Conservation (phyloP, 345 rosid genomes). For the Populus alba region DNA sequence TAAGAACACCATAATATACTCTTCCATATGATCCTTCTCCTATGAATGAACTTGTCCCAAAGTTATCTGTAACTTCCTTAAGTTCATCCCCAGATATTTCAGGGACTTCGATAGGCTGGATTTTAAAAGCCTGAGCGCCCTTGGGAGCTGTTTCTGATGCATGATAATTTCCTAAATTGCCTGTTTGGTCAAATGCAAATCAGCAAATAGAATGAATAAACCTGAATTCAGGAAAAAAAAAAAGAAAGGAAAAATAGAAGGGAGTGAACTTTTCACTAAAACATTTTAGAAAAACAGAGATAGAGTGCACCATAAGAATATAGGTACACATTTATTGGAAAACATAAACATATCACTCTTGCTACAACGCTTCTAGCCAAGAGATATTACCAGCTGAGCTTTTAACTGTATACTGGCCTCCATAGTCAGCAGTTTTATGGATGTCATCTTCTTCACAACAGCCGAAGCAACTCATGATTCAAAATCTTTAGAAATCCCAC, state of each 20-base stretch:
- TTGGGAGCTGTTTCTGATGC: slow-evolving; percentile 53
- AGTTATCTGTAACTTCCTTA: slow-evolving; percentile 61
- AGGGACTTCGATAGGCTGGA: slow-evolving; percentile 77
- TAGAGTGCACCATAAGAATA: no score
- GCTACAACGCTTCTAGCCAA: background rate
- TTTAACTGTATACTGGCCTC: slow-evolving; percentile 55
- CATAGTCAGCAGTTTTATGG: slow-evolving; percentile 63
- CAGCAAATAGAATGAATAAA: background rate
- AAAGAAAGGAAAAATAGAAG: background rate
- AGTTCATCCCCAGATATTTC: slow-evolving; percentile 47
- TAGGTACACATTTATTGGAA: background rate
- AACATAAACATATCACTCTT: background rate
- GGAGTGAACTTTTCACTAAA: background rate
- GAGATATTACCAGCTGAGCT: slow-evolving; percentile 54
- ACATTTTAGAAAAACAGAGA: background rate
- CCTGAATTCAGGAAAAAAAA: background rate
- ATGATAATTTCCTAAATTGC: slow-evolving; percentile 42
- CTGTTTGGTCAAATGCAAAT: slow-evolving; percentile 26
- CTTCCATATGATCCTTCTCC: slow-evolving; percentile 96
- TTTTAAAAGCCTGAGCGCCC: slow-evolving; percentile 50
- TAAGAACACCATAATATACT: slow-evolving; percentile 68
- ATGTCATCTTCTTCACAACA: slow-evolving; percentile 76
- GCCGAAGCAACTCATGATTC: slow-evolving; percentile 76
- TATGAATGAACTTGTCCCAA: slow-evolving; percentile 59
- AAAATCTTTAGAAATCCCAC: slow-evolving; percentile 12